Conservation (phyloP, 202 grass and related monocot genomes). For the Dendrocalamus latiflorus region DNA sequence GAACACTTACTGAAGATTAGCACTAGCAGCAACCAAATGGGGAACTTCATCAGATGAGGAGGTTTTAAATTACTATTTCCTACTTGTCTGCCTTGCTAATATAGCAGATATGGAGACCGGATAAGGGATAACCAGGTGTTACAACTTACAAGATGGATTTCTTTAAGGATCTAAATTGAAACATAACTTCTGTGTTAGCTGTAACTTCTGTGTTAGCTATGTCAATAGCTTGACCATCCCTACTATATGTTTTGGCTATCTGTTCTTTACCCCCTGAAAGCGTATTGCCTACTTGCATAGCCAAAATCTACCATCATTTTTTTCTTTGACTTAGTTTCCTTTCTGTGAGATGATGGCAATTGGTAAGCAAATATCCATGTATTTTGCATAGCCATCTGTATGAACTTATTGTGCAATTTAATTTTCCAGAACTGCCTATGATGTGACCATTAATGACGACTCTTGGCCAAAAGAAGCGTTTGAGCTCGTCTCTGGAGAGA, state of each 20-base stretch:
- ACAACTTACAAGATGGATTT: not conserved
- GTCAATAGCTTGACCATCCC: not conserved
- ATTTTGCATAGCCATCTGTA: not conserved
- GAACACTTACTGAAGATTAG: not conserved
- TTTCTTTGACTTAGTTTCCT: not conserved
- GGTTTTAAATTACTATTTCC: not conserved
- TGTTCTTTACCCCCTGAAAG: not conserved
- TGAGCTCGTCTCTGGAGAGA: slow-evolving; percentile 66
- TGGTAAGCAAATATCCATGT: not conserved
- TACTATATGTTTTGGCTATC: not conserved
- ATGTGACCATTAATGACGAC: slow-evolving; percentile 82
- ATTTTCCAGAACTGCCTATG: slow-evolving; percentile 81
- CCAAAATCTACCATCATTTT: not conserved
- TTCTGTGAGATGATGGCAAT: not conserved
- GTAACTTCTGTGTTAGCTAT: not conserved
- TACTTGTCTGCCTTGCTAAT: not conserved
- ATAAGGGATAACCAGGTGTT: not conserved
- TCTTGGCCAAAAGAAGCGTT: slow-evolving; percentile 75
- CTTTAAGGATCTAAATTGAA: not conserved
- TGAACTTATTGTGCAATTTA: not conserved
- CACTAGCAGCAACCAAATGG: not conserved
- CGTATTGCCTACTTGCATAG: not conserved
- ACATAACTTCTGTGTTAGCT: not conserved
- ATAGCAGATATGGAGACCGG: not conserved
- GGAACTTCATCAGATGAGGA: not conserved